Evolutionary conservation across 1,284 basidiomycete genomes (phyloP).

Genomic region (Golubevia pallescens): DNA sequence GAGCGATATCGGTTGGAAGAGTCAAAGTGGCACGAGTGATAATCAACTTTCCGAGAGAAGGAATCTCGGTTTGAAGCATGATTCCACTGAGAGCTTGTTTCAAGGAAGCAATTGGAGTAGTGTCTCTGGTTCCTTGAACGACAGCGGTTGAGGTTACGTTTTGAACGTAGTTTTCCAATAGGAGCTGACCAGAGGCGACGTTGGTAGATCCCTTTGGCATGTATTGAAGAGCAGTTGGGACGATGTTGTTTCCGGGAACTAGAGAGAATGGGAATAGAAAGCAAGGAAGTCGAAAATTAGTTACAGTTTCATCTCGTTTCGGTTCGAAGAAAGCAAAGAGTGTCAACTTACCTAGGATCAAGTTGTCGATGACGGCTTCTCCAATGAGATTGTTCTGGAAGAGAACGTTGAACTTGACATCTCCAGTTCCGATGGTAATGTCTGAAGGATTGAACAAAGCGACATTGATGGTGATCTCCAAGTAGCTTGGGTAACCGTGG

Average conservation of each 20-base stretch:
- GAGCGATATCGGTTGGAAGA: constrained; percentile 46
- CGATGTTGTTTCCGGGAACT: constrained; percentile 48
- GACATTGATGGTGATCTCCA: constrained; percentile 51
- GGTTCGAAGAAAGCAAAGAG: too few species aligned
- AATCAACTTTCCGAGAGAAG: constrained; percentile 51
- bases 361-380: constrained; percentile 40
- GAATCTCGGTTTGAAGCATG: constrained; percentile 41
- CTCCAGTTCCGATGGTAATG: constrained; percentile 55
- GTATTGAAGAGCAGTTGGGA: constrained; percentile 53
- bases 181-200: constrained; percentile 36
- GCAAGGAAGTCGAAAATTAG: too few species aligned
- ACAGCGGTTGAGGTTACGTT: constrained; percentile 39
- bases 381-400: constrained; percentile 44
- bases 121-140: constrained; percentile 42
- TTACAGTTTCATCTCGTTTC: too few species aligned
- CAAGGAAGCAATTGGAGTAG: constrained; percentile 55
- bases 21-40: constrained; percentile 36
- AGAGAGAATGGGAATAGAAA: too few species aligned
- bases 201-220: constrained; percentile 46
- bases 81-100: constrained; percentile 56
- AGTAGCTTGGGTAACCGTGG: constrained; percentile 52
- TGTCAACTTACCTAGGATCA: too few species aligned
- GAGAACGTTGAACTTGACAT: constrained; percentile 43
- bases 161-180: constrained; percentile 62
- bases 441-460: constrained; percentile 59